These are phyloP conservation scores for Periconia digitata DNA, from an alignment of 2,329 filamentous ascomycete species.

Conservation along the genomic window DNA sequence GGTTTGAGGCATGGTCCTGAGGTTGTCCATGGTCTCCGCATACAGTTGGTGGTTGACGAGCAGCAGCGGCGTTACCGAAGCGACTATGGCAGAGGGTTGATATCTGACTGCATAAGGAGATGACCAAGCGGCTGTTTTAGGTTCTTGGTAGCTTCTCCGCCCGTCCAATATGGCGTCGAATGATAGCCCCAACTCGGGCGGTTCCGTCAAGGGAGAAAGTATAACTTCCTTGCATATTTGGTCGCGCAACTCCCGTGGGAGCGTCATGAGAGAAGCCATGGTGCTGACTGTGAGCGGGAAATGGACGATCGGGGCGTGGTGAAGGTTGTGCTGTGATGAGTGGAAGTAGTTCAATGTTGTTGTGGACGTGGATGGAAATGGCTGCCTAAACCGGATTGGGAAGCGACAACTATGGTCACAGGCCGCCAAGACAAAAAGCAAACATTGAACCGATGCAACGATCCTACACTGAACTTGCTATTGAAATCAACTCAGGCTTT, in stretches of 20 bases:
- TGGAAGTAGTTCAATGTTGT: too few species aligned
- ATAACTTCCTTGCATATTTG: conserved; percentile 15
- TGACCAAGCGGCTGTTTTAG: background rate
- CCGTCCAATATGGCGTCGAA: conserved; percentile 4
- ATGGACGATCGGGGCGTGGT: too few species aligned
- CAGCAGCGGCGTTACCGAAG: conserved; percentile 7
- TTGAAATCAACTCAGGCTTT: too few species aligned
- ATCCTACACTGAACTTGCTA: too few species aligned
- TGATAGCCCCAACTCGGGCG: conserved; percentile 4
- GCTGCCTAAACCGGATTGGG: too few species aligned
- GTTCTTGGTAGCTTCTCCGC: background rate
- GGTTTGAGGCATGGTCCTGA: background rate
- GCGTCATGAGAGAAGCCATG: conserved; percentile 32
- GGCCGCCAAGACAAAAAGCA: too few species aligned
- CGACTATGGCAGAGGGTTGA: background rate
- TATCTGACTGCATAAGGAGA: conserved; percentile 3
- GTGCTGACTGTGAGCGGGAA: too few species aligned
- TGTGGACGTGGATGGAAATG: too few species aligned
- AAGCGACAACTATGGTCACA: too few species aligned
- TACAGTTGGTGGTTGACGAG: conserved; percentile 16
- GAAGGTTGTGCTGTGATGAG: too few species aligned
- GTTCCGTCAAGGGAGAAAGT: conserved; percentile 1
- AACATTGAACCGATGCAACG: too few species aligned
- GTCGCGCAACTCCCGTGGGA: conserved; percentile 20
- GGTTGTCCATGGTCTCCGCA: conserved; percentile 11